Base-by-base conservation (phyloP, 805 yeast species). In the Candida piceae region DNA sequence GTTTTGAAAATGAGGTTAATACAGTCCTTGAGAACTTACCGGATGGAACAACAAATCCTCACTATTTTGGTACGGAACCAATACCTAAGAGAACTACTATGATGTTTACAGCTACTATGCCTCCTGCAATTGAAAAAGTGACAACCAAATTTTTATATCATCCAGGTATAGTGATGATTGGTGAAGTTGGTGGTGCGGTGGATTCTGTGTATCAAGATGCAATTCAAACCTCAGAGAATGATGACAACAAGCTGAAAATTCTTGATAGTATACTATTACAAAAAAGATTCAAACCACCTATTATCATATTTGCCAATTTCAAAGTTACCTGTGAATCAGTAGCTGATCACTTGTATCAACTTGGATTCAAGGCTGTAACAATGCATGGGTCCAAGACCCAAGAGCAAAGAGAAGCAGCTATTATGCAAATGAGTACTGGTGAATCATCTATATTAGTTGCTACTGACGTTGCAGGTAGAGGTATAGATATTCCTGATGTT, bases 101-200 rank as follows among this genome's bases (percentile, higher is more conserved):
- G 75, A 84, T 90, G 96, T 90, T 86, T 59, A 85, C 97, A 0
- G 97, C 97, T 0, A 93, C 98, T 0, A 79, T 90, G 77, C 84
- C 95, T 0, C 71, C 78, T 0, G 69, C 76, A 1, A 79, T 88
- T 29, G 87, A 84, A 52, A 69, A 67, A 35, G 59, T 90, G 33
- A 76, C 93, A 0, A 58, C 65, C n/a, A 68, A 70, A 15, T 85
- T 84, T 52, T 63, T 89, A 32, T 52, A 58, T 0, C 60, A 70
- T 5, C 89, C 95, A 0, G 81, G 74, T 0, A 70, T 69, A 24
- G 75, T 84, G 4, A 72, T 74, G 24, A 72, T 90, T 31, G 95
- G 95, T 7, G 70, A 70, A 17, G 67, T 76, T 4, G 81, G 82
- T 8, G 75, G 74, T 36, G 80, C 83, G 2, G 77, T 72, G 18